Percentiles rank a stretch among this genome's conserved stretches.
Conservation (phyloP, 768 basidiomycete species). For the Amanita subjunquillea region DNA sequence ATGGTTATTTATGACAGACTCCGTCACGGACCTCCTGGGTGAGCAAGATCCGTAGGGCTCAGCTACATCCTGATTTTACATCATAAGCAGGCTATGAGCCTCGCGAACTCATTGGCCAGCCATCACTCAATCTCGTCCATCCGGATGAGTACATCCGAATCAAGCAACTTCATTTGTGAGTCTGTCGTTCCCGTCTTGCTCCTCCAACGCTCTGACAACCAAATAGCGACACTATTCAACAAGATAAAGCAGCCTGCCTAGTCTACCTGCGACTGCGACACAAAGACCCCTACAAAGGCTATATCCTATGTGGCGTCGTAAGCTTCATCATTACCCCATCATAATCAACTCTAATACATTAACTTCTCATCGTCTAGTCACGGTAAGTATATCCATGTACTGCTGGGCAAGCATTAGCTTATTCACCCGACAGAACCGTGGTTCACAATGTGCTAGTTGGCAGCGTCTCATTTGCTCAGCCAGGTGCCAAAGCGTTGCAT, state of each 20-base stretch:
- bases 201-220: background rate
- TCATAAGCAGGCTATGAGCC: constrained; percentile 55
- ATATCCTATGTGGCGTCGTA: constrained; percentile 66
- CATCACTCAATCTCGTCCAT: constrained; percentile 70
- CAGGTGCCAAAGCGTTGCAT: constrained; percentile 66
- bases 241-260: constrained; percentile 73
- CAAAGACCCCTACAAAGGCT: constrained; percentile 70
- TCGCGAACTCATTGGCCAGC: constrained; percentile 54
- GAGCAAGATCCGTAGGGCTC: constrained; percentile 4
- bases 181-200: constrained; percentile 3
- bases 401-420: constrained; percentile 9
- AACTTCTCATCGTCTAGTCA: constrained; percentile 5
- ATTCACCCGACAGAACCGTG: constrained; percentile 38
- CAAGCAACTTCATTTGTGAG: constrained; percentile 63
- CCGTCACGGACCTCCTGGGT: constrained; percentile 58
- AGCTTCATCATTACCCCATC: constrained; percentile 17
- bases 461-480: constrained; percentile 68
- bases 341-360: constrained; percentile 3
- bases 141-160: constrained; percentile 66
- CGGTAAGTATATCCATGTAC: constrained; percentile 5
- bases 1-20: constrained; percentile 62
- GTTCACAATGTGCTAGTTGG: constrained; percentile 68
- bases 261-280: constrained; percentile 73
- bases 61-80: background rate
- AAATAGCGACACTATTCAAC: constrained; percentile 58